Conservation (phyloP, 805 yeast species). For the Pichia kluyveri region DNA sequence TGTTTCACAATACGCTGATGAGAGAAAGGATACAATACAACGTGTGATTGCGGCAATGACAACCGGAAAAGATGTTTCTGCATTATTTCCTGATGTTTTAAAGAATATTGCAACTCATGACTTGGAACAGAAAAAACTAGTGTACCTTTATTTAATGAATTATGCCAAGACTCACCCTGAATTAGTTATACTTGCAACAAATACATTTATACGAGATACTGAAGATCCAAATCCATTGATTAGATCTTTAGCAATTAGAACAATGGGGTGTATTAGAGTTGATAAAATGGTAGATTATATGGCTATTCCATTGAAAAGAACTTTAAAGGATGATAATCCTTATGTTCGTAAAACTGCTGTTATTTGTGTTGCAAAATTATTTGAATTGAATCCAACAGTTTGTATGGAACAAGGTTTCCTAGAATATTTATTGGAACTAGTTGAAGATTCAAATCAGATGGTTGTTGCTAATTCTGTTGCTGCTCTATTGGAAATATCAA, state of each 20-base stretch:
- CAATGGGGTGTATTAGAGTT: constrained; percentile 97
- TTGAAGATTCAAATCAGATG: constrained; percentile 90
- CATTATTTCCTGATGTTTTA: constrained; percentile 89
- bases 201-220: constrained; percentile 90
- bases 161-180: constrained; percentile 97
- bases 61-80: constrained; percentile 90
- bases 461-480: constrained; percentile 92
- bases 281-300: constrained; percentile 92
- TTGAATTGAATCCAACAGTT: constrained; percentile 70
- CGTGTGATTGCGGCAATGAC: constrained; percentile 98
- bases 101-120: constrained; percentile 97
- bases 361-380: constrained; percentile 90
- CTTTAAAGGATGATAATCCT: constrained; percentile 88
- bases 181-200: constrained; percentile 89
- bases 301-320: constrained; percentile 79
- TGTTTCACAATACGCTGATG: constrained; percentile 90
- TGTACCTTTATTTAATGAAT: constrained; percentile 90
- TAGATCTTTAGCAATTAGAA: constrained; percentile 90
- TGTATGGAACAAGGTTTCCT: constrained; percentile 86
- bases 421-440: constrained; percentile 51
- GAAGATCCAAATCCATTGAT: constrained; percentile 96
- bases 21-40: constrained; percentile 93
- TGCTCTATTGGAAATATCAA: constrained; percentile 68
- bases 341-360: constrained; percentile 98
- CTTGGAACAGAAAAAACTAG: constrained; percentile 92